These are phyloP conservation scores for Coccinonectria pachysandricola DNA, from an alignment of 2,329 filamentous ascomycete species.

Conservation along the genomic window DNA sequence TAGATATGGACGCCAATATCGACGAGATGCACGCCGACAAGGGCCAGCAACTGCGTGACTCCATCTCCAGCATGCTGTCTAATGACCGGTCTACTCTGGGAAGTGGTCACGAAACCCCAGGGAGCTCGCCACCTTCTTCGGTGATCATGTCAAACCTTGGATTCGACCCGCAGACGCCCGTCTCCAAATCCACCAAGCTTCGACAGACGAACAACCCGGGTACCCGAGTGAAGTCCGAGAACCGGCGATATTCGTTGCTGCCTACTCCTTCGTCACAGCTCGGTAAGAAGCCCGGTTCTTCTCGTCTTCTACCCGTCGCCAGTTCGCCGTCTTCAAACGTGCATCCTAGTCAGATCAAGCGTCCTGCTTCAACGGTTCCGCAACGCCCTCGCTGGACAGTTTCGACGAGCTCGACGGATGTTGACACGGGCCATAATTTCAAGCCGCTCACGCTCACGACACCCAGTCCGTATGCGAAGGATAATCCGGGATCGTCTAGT, in stretches of 20 bases:
- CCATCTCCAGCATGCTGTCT: conserved; percentile 83
- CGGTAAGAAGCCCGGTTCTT: conserved; percentile 31
- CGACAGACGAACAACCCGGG: conserved; percentile 39
- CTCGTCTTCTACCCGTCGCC: conserved; percentile 36
- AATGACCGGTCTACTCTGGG: conserved; percentile 64
- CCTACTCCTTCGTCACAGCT: conserved; percentile 32
- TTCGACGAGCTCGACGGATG: conserved; percentile 52
- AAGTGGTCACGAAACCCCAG: conserved; percentile 61
- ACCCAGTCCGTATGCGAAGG: conserved; percentile 45
- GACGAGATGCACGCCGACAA: conserved; percentile 60
- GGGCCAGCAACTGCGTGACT: conserved; percentile 75
- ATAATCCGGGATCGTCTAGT: conserved; percentile 32
- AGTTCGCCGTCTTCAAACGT: conserved; percentile 37
- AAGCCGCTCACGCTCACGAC: conserved; percentile 51
- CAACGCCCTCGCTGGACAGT: conserved; percentile 64
- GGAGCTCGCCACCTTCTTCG: conserved; percentile 54
- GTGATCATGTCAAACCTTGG: conserved; percentile 49
- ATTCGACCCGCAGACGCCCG: conserved; percentile 36
- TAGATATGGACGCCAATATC: conserved; percentile 62
- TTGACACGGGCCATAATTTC: conserved; percentile 60
- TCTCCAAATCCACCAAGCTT: conserved; percentile 30
- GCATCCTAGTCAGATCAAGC: conserved; percentile 28
- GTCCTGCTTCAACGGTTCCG: conserved; percentile 35
- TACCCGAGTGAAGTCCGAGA: conserved; percentile 34
- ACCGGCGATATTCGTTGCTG: conserved; percentile 38